Base-by-base conservation (phyloP, 2,329 filamentous ascomycete genomes). In the Pseudomassariella vexata region DNA sequence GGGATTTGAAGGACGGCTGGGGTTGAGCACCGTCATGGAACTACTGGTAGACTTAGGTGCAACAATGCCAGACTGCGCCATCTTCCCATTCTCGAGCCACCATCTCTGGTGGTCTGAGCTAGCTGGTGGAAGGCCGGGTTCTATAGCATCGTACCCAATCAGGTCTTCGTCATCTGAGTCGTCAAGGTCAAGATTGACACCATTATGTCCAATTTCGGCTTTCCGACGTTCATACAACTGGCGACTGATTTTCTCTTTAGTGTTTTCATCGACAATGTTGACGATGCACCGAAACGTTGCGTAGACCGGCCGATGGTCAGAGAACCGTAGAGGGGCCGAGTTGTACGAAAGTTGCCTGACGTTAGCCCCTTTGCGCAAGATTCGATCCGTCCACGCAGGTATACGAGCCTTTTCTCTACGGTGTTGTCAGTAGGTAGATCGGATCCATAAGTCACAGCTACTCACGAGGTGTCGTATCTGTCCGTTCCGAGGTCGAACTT, bases 361-460 rank as follows among this genome's bases (percentile, higher is more conserved):
- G 45, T 87, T 89, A 38, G 75, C 66, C 6, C 92, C 92, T 61
- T 89, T 94, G 37, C 85, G 82, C 7, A 98, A 64, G 27, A 98
- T 84, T 22, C 92, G 84, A 58, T 98, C 92, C 39, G 89, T 95
- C 92, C 92, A 98, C 1, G 92, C 92, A 3, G 92, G 92, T 40
- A 96, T 95, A 11, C 92, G 81, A 34, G 82, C 79, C 57, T 98
- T 98, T 50, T 96, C 90, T 29, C 81, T 84, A 30, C 10, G 28
- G n/a, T 5, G 19, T n/a, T 20, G 42, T 70, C 37, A 66, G 57
- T 32, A 30, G 23, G 16, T 15, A 19, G 11, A 9, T n/a, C 24
- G 28, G 17, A 15, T 7, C n/a, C 19, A 27, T 20, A 9, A 5
- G 10, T 28, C 4, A 24, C 5, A 24, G 26, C 6, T 21, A 64